A percentile compares a stretch with the other conserved stretches of the same genome.
Conservation (phyloP, 1,284 basidiomycete species). For the Papiliotrema laurentii region DNA sequence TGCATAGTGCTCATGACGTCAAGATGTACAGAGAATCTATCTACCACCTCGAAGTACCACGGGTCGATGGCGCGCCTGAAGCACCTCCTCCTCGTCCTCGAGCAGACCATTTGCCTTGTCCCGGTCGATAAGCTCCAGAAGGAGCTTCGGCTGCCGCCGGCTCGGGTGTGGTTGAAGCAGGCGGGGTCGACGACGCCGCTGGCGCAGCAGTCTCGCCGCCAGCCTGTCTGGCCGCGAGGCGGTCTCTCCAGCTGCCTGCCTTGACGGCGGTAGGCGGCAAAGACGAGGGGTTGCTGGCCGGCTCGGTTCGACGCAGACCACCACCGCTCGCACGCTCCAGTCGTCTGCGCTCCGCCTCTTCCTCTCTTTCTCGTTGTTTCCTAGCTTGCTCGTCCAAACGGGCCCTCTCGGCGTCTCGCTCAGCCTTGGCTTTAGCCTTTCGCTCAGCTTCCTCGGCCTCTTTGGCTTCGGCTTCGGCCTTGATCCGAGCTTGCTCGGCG, state of each 20-base stretch:
- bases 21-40: too few relatives aligned
- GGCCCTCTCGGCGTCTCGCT: constrained; percentile 64
- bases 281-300: constrained; percentile 24
- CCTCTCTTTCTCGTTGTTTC: constrained; percentile 67
- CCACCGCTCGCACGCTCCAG: constrained; percentile 33
- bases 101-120: not conserved
- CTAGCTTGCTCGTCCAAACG: constrained; percentile 58
- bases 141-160: constrained; percentile 26
- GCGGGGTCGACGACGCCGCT: constrained; percentile 5
- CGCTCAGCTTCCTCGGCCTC: constrained; percentile 47
- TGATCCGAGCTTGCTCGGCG: constrained; percentile 32
- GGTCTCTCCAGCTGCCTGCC: constrained; percentile 37
- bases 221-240: constrained; percentile 51
- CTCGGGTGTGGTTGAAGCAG: constrained; percentile 26
- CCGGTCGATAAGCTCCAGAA: not conserved
- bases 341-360: constrained; percentile 65
- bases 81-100: too few relatives aligned
- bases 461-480: constrained; percentile 52
- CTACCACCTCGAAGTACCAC: too few relatives aligned
- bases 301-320: constrained; percentile 26
- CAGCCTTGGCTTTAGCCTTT: constrained; percentile 23
- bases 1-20: too few relatives aligned
- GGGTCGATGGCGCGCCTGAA: too few relatives aligned
- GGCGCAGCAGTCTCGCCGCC: constrained; percentile 25
- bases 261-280: constrained; percentile 35